phyloP scores from a whole-genome alignment of 768 basidiomycete genomes.

The Boletus subparvulus region DNA sequence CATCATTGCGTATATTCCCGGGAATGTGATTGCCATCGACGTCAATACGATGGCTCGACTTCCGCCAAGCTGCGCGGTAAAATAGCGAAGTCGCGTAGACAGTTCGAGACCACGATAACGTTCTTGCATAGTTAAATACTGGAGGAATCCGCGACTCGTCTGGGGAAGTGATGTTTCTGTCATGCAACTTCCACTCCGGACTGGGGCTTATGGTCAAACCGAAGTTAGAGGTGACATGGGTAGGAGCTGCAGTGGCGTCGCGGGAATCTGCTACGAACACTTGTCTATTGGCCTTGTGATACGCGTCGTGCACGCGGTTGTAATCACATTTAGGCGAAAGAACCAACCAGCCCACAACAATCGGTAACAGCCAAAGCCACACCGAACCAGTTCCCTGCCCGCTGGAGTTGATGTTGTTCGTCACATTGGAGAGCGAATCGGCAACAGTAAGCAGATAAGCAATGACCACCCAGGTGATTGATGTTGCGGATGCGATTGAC shows the following conservation, averaged over 20 bases:
- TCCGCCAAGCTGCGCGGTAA: constrained; percentile 18
- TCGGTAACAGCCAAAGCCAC: constrained; percentile 45
- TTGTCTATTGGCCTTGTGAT: constrained; percentile 12
- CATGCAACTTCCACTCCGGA: neutral
- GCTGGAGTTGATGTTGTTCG: constrained; percentile 27
- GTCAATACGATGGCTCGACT: neutral
- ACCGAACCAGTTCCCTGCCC: constrained; percentile 41
- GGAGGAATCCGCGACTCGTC: constrained; percentile 28
- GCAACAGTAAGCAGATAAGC: constrained; percentile 35
- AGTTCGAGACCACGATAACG: constrained; percentile 19
- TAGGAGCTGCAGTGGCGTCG: neutral
- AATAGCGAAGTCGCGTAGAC: constrained; percentile 16
- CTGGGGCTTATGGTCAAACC: constrained; percentile 17
- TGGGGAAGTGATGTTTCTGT: constrained; percentile 11
- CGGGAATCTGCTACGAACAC: neutral
- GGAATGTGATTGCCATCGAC: neutral
- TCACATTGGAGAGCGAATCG: constrained; percentile 17
- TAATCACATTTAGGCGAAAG: constrained; percentile 42
- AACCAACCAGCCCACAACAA: constrained; percentile 42
- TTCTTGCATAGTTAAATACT: constrained; percentile 26
- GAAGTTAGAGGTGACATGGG: neutral
- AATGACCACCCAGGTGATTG: constrained; percentile 45
- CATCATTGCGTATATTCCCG: neutral
- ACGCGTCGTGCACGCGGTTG: constrained; percentile 24
- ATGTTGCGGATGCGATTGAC: constrained; percentile 39